A percentile compares a stretch with the other conserved stretches of the same genome.
These are phyloP conservation scores for Cadophora sp. DNA, from an alignment of 2,329 filamentous ascomycete genomes.

Conservation along the genomic window DNA sequence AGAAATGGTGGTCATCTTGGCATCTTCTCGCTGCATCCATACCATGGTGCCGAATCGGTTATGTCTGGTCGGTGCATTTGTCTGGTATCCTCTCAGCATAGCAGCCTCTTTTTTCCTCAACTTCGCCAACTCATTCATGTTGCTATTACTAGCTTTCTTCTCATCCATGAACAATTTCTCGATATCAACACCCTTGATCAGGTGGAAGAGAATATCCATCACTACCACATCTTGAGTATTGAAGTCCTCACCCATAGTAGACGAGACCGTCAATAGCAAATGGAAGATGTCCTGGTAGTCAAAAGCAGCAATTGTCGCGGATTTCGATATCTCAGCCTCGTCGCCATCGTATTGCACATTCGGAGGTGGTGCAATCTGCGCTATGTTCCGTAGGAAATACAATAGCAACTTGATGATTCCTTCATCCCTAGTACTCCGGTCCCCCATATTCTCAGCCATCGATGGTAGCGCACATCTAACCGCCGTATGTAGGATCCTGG, in stretches of 20 bases:
- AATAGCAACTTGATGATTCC: constrained; percentile 91
- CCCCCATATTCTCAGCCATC: constrained; percentile 79
- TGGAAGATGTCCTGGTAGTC: constrained; percentile 90
- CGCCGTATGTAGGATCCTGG: constrained; percentile 78
- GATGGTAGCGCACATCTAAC: constrained; percentile 84
- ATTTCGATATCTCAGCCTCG: constrained; percentile 86
- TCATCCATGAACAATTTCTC: constrained; percentile 87
- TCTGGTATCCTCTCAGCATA: constrained; percentile 80
- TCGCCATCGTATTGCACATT: constrained; percentile 83
- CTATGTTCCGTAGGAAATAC: constrained; percentile 88
- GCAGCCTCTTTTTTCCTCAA: constrained; percentile 83
- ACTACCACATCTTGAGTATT: constrained; percentile 86
- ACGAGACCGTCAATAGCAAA: constrained; percentile 83
- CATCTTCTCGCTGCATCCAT: constrained; percentile 88
- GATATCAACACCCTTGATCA: constrained; percentile 88
- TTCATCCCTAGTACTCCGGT: constrained; percentile 81
- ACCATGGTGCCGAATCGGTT: constrained; percentile 97
- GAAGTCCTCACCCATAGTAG: constrained; percentile 94
- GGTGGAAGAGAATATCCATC: constrained; percentile 89
- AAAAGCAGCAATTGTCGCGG: constrained; percentile 86
- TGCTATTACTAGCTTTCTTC: constrained; percentile 70
- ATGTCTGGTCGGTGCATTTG: constrained; percentile 83
- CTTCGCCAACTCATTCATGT: constrained; percentile 74
- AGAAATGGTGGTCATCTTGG: constrained; percentile 84
- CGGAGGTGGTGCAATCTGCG: constrained; percentile 79